Conservation (phyloP, 148 eudicot genomes). For the Vaccinium macrocarpon region DNA sequence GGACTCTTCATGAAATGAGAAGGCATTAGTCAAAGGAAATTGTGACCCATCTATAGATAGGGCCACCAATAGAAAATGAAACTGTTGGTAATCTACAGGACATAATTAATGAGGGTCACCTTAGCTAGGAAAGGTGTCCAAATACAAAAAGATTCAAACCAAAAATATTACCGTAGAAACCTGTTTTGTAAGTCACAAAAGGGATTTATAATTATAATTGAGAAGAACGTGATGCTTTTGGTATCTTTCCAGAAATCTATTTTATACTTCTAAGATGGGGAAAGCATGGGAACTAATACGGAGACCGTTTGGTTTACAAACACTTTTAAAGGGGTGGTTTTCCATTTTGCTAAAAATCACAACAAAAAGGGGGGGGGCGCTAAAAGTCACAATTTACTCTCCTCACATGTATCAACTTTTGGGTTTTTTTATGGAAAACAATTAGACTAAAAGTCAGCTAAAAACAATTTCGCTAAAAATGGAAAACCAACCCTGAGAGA, state of each 20-base stretch:
- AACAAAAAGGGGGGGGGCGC: too few species aligned
- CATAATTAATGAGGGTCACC: not conserved
- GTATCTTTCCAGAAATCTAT: not conserved
- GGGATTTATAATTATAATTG: not conserved
- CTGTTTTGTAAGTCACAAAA: not conserved
- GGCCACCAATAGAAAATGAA: conserved; percentile 8
- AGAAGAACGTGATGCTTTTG: not conserved
- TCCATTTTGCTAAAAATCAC: too few species aligned
- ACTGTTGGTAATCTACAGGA: not conserved
- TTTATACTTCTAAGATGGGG: not conserved
- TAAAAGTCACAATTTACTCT: too few species aligned
- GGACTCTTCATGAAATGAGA: not conserved
- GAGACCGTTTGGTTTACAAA: too few species aligned
- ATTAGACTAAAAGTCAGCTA: too few species aligned
- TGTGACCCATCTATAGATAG: not conserved
- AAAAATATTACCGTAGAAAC: not conserved
- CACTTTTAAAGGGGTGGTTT: too few species aligned
- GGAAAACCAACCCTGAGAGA: too few species aligned
- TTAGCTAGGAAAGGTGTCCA: not conserved
- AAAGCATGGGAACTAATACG: not conserved
- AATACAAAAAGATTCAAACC: not conserved
- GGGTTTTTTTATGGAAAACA: too few species aligned
- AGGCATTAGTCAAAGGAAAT: not conserved
- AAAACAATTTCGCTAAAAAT: too few species aligned
- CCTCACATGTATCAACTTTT: too few species aligned